Evolutionary conservation across 345 rosid genomes (phyloP), one percentile per base, ranked within the genome.

Genomic region (Sisymbrium irio): DNA sequence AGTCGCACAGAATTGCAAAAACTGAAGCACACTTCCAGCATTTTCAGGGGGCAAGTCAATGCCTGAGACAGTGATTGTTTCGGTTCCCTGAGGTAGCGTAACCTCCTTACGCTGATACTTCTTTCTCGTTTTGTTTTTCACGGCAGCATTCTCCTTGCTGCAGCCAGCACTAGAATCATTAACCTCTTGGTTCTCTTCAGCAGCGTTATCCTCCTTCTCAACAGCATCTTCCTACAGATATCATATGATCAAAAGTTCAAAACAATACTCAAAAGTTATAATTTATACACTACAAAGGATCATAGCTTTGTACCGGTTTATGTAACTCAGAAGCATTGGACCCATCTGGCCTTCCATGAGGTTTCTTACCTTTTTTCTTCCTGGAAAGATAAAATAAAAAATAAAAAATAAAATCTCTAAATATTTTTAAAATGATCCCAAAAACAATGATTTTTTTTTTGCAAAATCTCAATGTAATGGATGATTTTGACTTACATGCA

Each of bases 1-100:
- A 78, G 96, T 84, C 39, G 86, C 78, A 82, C 92, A 89, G 72
- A 95, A 95, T 72, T 89, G 92, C 44, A 89, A 56, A 73, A 95
- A 92, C 69, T 91, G 99, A 63, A 95, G 75, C 62, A 84, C 88
- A 32, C 82, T 76, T 40, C 97, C 99, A 58, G 72, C 86, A 78
- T 79, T 74, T 69, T 87, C 82, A 56, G 87, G 79, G 59, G 85
- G 61, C 45, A 95, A 67, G 47, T 89, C 90, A 66, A 86, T 47
- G 32, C 89, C 93, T 17, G 87, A 84, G 46, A 89, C 83, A 71
- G 77, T 64, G 47, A 64, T 77, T 82, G 83, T 81, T 76, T 47
- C 32, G 41, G 74, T 78, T 44, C 90, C 88, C 50, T 62, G 69
- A 61, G 96, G 97, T 80, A 86, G 62, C 59, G 61, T 77, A 77